Base-by-base conservation (phyloP, 169 alveolate genomes). In the Perkinsus olseni region DNA sequence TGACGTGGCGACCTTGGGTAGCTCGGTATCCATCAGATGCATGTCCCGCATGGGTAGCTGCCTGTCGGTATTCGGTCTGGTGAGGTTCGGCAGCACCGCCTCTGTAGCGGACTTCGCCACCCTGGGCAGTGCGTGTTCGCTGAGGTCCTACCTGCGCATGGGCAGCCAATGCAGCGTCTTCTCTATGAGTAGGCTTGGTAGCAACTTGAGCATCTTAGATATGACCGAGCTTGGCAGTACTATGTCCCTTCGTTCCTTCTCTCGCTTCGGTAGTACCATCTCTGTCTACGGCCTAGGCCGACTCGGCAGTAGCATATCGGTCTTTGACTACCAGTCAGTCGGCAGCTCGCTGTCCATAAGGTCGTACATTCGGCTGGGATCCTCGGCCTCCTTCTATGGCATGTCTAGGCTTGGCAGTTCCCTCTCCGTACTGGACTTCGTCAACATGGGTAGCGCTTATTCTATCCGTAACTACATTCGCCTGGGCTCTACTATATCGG, bases 251-350 rank as follows among this genome's bases (percentile, higher is more conserved):
- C 92, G 62, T 28, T 39, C 92, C 38, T 38, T 38, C 39, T 91
- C 92, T 4, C 37, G 94, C 40, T 74, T 92, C 34, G 95, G 93
- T 74, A 62, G 45, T 36, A 40, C 82, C 6, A 36, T 92, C 10
- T n/a, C 94, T 38, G 45, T 90, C 92, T 90, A 90, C 45, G 92
- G 92, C 92, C 13, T 38, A 4, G 45, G 48, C 8, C 92, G 92
- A 20, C 92, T 90, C n/a, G 92, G 50, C 45, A 38, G 92, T 39
- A 28, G 50, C 6, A 34, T 90, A 92, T 40, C 40, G n/a, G 93
- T 74, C n/a, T 91, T 93, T 50, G 94, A 93, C 92, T 91, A 91
- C 24, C 40, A 91, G 93, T 91, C 93, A 50, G 91, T 90, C 48
- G 94, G 92, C 11, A 74, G 48, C 13, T 31, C 48, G 20, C 40